A percentile compares a stretch with the other conserved stretches of the same genome.
phyloP scores from a whole-genome alignment of 805 yeast species.

The Cyberlindnera suaveolens region DNA sequence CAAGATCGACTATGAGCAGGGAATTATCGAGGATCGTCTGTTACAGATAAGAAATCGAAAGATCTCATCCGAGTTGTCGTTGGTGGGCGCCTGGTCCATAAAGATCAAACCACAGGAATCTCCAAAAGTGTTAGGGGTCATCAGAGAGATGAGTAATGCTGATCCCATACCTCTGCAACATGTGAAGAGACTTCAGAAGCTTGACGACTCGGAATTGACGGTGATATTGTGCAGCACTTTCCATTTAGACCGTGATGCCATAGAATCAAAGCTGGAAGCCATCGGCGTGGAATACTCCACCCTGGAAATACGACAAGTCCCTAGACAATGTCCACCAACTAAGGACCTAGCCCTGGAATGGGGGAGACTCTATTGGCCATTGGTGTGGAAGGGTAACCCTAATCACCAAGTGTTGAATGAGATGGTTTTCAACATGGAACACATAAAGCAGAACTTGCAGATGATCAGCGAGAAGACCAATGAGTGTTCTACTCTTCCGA shows the following conservation, averaged over 20 bases:
- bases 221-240: constrained; percentile 40
- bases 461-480: constrained; percentile 26
- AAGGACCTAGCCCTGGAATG: constrained; percentile 62
- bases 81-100: constrained; percentile 43
- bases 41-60: constrained; percentile 35
- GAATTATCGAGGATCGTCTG: constrained; percentile 38
- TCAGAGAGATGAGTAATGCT: constrained; percentile 18
- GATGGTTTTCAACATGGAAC: constrained; percentile 40
- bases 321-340: constrained; percentile 59
- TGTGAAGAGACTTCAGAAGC: constrained; percentile 50
- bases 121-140: constrained; percentile 15
- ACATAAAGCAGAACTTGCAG: constrained; percentile 30
- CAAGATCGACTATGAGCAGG: constrained; percentile 38
- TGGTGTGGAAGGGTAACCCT: constrained; percentile 92
- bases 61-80: constrained; percentile 19
- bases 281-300: constrained; percentile 16
- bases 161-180: constrained; percentile 31
- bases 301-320: constrained; percentile 35
- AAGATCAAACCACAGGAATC: constrained; percentile 34
- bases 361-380: constrained; percentile 76
- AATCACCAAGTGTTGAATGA: constrained; percentile 61
- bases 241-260: constrained; percentile 22
- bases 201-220: constrained; percentile 21
- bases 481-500: constrained; percentile 31
- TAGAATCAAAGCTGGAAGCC: constrained; percentile 18